Evolutionary conservation across 257 asterid species (phyloP).

Genomic region (Paulownia fortunei): DNA sequence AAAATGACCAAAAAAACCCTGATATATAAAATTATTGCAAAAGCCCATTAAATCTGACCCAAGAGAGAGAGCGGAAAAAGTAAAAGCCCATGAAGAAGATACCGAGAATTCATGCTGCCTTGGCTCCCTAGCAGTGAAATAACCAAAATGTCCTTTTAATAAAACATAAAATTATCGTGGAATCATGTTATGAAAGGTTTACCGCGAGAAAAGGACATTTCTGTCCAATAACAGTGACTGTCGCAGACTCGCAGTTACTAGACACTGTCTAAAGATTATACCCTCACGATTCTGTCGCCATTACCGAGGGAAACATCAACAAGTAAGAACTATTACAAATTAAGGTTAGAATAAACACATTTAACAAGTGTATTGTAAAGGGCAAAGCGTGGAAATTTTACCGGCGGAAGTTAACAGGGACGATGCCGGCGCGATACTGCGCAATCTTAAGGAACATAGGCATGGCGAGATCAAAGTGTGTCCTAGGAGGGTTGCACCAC

Average conservation of each 20-base stretch:
- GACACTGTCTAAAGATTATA: not conserved
- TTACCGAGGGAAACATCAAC: not conserved
- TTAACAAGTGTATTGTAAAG: not conserved
- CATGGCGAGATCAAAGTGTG: slow-evolving; percentile 85
- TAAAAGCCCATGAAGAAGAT: too few relatives aligned
- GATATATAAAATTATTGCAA: too few relatives aligned
- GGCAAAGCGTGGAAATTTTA: slow-evolving; percentile 3
- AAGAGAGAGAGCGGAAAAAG: too few relatives aligned
- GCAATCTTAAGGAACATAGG: slow-evolving; percentile 85
- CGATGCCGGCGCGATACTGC: slow-evolving; percentile 76
- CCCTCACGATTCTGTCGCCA: not conserved
- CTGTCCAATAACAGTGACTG: not conserved
- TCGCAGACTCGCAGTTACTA: not conserved
- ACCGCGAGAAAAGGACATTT: slow-evolving; percentile 1
- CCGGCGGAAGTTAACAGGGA: slow-evolving; percentile 81
- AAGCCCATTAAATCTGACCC: too few relatives aligned
- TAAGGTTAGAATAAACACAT: not conserved
- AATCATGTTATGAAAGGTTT: not conserved
- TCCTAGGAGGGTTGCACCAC: slow-evolving; percentile 89
- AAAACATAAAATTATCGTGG: not conserved
- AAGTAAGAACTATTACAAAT: not conserved
- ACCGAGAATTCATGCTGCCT: not conserved
- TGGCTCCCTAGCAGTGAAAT: not conserved
- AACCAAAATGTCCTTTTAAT: not conserved
- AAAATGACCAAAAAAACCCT: not conserved